These are phyloP conservation scores for Coffea humblotiana DNA, from an alignment of 305 asterid genomes.

Conservation along the genomic window DNA sequence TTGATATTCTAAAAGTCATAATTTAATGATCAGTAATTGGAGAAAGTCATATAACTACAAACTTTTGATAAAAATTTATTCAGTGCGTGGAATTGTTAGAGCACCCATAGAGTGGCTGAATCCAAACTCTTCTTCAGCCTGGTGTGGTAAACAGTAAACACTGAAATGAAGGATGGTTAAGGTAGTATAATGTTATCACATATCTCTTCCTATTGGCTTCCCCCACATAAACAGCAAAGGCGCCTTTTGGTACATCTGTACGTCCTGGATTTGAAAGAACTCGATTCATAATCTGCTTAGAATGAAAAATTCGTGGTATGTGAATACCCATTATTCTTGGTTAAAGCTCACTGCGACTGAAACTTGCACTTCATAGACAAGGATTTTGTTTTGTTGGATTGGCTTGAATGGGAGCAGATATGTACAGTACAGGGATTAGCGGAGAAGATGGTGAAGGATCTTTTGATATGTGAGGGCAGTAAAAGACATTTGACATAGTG, in stretches of 20 bases:
- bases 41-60: too few species aligned
- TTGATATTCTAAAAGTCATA: too few species aligned
- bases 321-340: slow-evolving; percentile 12
- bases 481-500: neutral
- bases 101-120: slow-evolving; percentile 31
- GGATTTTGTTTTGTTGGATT: neutral
- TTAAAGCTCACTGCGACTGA: neutral
- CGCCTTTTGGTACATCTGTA: slow-evolving; percentile 27
- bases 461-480: neutral
- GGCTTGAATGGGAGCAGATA: neutral
- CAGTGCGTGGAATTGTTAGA: slow-evolving; percentile 32
- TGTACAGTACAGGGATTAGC: neutral
- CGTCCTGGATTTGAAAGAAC: neutral
- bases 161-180: slow-evolving; percentile 31
- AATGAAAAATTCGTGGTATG: slow-evolving; percentile 12
- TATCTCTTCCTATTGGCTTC: slow-evolving; percentile 20
- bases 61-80: slow-evolving; percentile 22
- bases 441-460: neutral
- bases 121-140: slow-evolving; percentile 34
- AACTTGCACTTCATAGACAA: neutral
- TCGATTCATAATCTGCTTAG: slow-evolving; percentile 16
- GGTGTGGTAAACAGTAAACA: neutral
- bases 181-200: slow-evolving; percentile 26
- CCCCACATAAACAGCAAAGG: slow-evolving; percentile 28
- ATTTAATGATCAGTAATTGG: too few species aligned